Base-by-base conservation (phyloP, 2,329 filamentous ascomycete species). In the Amphichorda felina region DNA sequence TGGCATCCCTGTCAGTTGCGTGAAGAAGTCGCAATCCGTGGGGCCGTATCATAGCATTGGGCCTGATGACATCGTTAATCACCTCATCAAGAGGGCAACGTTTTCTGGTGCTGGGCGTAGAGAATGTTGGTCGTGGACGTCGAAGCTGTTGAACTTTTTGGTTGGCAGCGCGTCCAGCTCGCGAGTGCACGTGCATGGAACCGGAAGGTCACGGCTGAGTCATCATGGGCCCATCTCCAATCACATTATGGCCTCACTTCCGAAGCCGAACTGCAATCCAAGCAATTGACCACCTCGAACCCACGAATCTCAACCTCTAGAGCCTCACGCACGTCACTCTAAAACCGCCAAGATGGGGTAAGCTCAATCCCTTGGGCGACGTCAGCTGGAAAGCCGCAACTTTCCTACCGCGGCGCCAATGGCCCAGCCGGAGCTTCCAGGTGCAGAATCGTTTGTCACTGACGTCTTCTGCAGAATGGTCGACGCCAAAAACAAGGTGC, bases 401-500 rank as follows among this genome's bases (percentile, higher is more conserved):
- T 24, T 6, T 10, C 10, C 21, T 24, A 10, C 10, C 21, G 21
- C 21, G 10, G 21, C 10, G 32, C 8, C 49, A 52, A 51, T 54
- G 45, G 46, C 43, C 34, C 38, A 13, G 15, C 7, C 10, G 4
- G 17, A 16, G 4, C 2, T 8, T 34, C 14, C 21, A 6, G 21
- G 6, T 24, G 21, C 21, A 24, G 21, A 24, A 24, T 24, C 10
- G 21, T 10, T 24, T 24, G 21, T 24, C 21, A 33, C 34, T 36
- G 29, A 39, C 24, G 7, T 26, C 13, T 8, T 39, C 37, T 34
- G 38, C 48, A 73, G 72, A 54, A 52, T 79, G 55, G 46, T 86
- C 65, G 67, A 83, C 72, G 77, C 79, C 59, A 70, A 73, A 57
- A 89, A 89, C 74, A 73, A 71, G 53, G 82, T 88, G 51, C 80